Evolutionary conservation across 176 grass and related monocot species (phyloP), one percentile per base, ranked within the genome.

Genomic region (Luzula sylvatica): DNA sequence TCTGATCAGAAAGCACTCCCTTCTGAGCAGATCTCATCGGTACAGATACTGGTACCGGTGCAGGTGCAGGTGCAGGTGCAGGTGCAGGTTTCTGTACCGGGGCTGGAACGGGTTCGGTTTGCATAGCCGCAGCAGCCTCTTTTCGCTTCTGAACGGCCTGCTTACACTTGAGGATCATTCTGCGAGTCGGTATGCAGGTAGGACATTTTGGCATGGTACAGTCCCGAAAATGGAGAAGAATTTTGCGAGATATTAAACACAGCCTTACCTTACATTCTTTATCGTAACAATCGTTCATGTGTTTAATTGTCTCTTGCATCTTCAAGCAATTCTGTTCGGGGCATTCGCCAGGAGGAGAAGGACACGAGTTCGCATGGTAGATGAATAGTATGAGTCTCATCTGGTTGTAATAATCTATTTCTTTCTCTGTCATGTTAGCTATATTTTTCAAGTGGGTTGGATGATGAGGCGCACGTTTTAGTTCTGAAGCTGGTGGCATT

Each of bases 291-390:
- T 58, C 61, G 26, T 80, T 62, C 38, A 80, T 80, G 79, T 99
- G 93, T 70, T 77, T 87, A 53, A 75, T 43, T 52, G 92, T 66
- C 17, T 92, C 72, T 53, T 99, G 93, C 66, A 81, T 47, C 68
- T 78, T 81, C 61, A 69, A 25, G 69, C 93, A 99, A 24, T 20
- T 64, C 67, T 71, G 73, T 23, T 92, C 81, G 71, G 71, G 75
- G 74, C 93, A 99, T 29, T 81, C 71, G 72, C 93, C 93, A 58
- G 72, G 26, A 39, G 78, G 72, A 60, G 52, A 68, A 35, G 75
- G 60, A 78, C 93, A 99, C 46, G 71, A 15, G 45, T 74, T 88
- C 47, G 93, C 93, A 80, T 99, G 93, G 65, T 80, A 46, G 16
- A 99, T 64, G 46, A 87, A 72, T 23, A 92, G 61, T 43, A 99